These are phyloP conservation scores for Allodekkera sacchari DNA, from an alignment of 805 yeast species.

Conservation along the genomic window DNA sequence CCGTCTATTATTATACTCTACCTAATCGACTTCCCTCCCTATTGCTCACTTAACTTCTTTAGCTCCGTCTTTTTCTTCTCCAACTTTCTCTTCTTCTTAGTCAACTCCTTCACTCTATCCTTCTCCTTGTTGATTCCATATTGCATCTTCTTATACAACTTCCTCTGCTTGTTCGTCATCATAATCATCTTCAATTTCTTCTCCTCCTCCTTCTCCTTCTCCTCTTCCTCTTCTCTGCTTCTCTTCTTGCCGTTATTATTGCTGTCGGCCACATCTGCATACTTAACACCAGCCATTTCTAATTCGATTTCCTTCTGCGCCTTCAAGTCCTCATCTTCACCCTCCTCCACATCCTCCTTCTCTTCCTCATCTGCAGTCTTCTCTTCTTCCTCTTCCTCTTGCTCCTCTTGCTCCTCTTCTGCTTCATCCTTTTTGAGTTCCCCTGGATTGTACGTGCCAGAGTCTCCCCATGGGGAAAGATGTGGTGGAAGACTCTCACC, in stretches of 20 bases:
- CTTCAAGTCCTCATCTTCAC: constrained; percentile 38
- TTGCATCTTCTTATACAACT: constrained; percentile 90
- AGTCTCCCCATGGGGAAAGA: constrained; percentile 98
- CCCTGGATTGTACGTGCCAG: constrained; percentile 81
- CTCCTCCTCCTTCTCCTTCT: constrained; percentile 60
- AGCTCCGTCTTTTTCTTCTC: constrained; percentile 46
- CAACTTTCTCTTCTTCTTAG: constrained; percentile 61
- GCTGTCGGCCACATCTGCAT: constrained; percentile 43
- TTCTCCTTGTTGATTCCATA: constrained; percentile 81
- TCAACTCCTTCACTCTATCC: constrained; percentile 58
- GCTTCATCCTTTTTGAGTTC: constrained; percentile 38
- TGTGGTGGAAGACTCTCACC: constrained; percentile 97
- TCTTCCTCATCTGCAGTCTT: constrained; percentile 48
- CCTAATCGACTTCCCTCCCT: too few relatives aligned
- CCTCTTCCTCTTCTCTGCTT: constrained; percentile 34
- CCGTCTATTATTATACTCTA: too few relatives aligned
- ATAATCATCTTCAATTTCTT: constrained; percentile 88
- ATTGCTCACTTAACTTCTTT: constrained; percentile 4
- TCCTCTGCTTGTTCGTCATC: constrained; percentile 97
- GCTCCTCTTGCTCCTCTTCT: constrained; percentile 39
- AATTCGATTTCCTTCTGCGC: constrained; percentile 80
- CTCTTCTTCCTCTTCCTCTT: constrained; percentile 41
- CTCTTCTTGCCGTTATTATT: constrained; percentile 25
- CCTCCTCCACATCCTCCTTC: constrained; percentile 34
- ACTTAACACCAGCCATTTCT: constrained; percentile 84